These are phyloP conservation scores for Talaromyces pinophilus DNA, from an alignment of 2,329 filamentous ascomycete genomes.

Conservation along the genomic window DNA sequence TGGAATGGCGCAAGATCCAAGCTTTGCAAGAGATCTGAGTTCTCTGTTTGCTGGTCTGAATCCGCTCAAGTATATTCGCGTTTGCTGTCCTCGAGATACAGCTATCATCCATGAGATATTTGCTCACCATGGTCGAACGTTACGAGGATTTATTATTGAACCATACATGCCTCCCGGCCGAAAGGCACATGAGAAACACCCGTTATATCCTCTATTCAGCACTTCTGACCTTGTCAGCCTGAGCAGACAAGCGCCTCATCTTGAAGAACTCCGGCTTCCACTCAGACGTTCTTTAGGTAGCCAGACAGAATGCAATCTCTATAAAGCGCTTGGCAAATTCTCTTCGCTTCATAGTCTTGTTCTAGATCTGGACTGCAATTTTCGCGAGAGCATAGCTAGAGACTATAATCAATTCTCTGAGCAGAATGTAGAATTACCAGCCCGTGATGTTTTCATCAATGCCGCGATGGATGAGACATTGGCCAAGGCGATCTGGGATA, in stretches of 20 bases:
- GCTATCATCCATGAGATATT: constrained; percentile 11
- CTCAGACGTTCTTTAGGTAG: constrained; percentile 21
- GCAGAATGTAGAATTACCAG: background rate
- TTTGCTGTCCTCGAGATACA: constrained; percentile 12
- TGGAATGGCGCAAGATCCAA: background rate
- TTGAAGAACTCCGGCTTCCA: constrained; percentile 23
- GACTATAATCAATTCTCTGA: constrained; percentile 16
- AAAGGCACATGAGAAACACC: background rate
- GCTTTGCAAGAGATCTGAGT: constrained; percentile 1
- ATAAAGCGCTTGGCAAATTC: constrained; percentile 23
- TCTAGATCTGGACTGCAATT: constrained; percentile 11
- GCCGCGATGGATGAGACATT: constrained; percentile 24
- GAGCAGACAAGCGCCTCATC: constrained; percentile 12
- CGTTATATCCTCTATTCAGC: constrained; percentile 5
- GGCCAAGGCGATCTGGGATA: constrained; percentile 22
- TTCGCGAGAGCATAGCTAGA: constrained; percentile 7
- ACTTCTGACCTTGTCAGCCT: constrained; percentile 15
- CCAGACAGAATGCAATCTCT: constrained; percentile 24
- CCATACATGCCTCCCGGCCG: background rate
- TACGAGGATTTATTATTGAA: constrained; percentile 11
- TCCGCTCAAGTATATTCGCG: constrained; percentile 14
- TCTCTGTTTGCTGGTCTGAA: constrained; percentile 3
- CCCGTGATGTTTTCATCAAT: constrained; percentile 21
- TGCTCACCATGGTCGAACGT: background rate
- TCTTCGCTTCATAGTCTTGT: constrained; percentile 22